Evolutionary conservation across 2,329 filamentous ascomycete genomes (phyloP).

Genomic region (Phoma herbarum): DNA sequence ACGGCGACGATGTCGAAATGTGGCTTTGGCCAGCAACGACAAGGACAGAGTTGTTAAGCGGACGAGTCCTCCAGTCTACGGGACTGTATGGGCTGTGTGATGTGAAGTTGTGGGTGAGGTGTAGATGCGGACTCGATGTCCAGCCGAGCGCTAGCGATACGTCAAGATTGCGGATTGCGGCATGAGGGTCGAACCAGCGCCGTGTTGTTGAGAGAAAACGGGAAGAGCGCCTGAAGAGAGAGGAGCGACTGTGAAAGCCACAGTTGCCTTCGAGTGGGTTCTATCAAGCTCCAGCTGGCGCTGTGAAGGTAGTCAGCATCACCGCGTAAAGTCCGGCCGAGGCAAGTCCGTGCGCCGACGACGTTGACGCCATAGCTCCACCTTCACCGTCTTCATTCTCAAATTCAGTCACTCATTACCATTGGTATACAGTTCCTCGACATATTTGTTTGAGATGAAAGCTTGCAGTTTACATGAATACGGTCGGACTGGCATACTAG

Average conservation of each 20-base stretch:
- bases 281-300: conserved; percentile 24
- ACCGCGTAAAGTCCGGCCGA: conserved; percentile 18
- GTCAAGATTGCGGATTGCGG: conserved; percentile 10
- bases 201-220: background rate
- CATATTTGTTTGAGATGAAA: background rate
- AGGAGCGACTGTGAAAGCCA: conserved; percentile 11
- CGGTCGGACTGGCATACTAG: background rate
- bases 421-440: background rate
- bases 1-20: background rate
- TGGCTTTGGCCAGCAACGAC: too few relatives aligned
- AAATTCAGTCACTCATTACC: background rate
- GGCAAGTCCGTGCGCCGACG: conserved; percentile 17
- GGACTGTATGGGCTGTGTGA: conserved; percentile 16
- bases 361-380: conserved; percentile 18
- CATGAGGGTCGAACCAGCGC: background rate
- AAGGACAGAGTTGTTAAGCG: background rate
- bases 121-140: conserved; percentile 12
- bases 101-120: background rate
- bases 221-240: background rate
- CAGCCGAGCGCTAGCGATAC: conserved; percentile 15
- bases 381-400: background rate
- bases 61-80: conserved; percentile 18
- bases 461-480: background rate
- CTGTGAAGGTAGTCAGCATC: conserved; percentile 19
- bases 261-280: conserved; percentile 28